Percentiles rank a stretch among this genome's conserved stretches.
phyloP scores from a whole-genome alignment of 2,329 filamentous ascomycete species.

The Colletotrichum abscissum region DNA sequence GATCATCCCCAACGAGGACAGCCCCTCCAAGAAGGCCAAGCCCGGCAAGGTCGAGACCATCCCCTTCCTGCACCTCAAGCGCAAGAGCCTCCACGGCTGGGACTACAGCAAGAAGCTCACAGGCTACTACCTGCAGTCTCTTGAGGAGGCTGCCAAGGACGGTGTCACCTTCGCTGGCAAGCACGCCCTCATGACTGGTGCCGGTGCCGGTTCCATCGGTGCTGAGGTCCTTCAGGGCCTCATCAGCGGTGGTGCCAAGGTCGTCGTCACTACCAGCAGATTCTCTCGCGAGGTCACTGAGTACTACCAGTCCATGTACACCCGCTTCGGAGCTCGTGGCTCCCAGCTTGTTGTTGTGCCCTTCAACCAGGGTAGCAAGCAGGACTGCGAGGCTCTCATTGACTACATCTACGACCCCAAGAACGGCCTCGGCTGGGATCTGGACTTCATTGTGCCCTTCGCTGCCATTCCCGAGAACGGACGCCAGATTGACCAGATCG shows the following conservation, averaged over 20 bases:
- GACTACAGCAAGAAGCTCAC: slow-evolving; percentile 99
- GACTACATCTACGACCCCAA: slow-evolving; percentile 98
- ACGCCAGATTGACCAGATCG: slow-evolving; percentile 92
- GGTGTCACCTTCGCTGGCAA: slow-evolving; percentile 95
- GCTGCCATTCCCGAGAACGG: slow-evolving; percentile 98
- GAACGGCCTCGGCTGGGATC: slow-evolving; percentile 96
- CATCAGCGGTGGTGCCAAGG: slow-evolving; percentile 96
- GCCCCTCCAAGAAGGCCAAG: slow-evolving; percentile 58
- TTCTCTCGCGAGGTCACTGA: slow-evolving; percentile 98
- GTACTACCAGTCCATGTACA: slow-evolving; percentile 99
- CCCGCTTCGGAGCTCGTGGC: slow-evolving; percentile 90
- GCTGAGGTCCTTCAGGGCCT: slow-evolving; percentile 96
- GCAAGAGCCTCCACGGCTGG: slow-evolving; percentile 93
- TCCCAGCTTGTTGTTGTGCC: slow-evolving; percentile 98
- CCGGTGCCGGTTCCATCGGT: slow-evolving; percentile 96
- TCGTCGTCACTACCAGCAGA: slow-evolving; percentile 94
- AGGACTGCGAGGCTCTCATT: slow-evolving; percentile 93
- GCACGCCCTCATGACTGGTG: slow-evolving; percentile 97
- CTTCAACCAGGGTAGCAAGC: slow-evolving; percentile 99
- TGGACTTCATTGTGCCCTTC: slow-evolving; percentile 96
- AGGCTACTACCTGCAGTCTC: slow-evolving; percentile 88
- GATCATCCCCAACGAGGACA: slow-evolving; percentile 89
- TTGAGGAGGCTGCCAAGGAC: slow-evolving; percentile 87
- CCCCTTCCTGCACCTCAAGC: slow-evolving; percentile 96
- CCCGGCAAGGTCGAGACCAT: slow-evolving; percentile 94